Evolutionary conservation across 495 filamentous ascomycete species (phyloP).

Genomic region (Glarea lozoyensis): DNA sequence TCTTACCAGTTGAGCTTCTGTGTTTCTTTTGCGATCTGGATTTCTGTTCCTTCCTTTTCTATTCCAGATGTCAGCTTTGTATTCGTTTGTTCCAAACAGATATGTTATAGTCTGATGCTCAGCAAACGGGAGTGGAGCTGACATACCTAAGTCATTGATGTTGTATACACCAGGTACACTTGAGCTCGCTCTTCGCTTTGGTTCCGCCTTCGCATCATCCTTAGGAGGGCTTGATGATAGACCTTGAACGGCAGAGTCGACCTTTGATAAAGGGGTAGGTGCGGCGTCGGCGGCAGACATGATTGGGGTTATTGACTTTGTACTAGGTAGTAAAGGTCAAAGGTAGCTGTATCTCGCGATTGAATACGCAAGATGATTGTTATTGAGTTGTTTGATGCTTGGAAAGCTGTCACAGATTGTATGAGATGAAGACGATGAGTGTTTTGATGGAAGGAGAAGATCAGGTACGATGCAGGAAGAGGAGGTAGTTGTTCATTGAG

Average conservation of each 20-base stretch:
- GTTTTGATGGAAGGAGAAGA: slow-evolving; percentile 7
- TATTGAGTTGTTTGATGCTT: slow-evolving; percentile 1
- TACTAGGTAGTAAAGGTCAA: slow-evolving; percentile 5
- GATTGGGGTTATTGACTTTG: slow-evolving; percentile 9
- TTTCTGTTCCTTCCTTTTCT: slow-evolving; percentile 68
- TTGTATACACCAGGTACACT: slow-evolving; percentile 61
- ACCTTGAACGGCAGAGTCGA: slow-evolving; percentile 80
- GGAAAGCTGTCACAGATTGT: too few species aligned
- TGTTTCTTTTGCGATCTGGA: slow-evolving; percentile 78
- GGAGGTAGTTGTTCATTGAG: slow-evolving; percentile 5
- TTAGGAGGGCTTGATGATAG: slow-evolving; percentile 57
- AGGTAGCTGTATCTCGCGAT: slow-evolving; percentile 9
- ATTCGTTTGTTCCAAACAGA: too few species aligned
- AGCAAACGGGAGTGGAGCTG: neutral
- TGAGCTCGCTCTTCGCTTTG: slow-evolving; percentile 61
- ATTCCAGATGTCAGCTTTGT: slow-evolving; percentile 2
- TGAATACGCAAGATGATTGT: slow-evolving; percentile 6
- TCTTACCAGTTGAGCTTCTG: slow-evolving; percentile 85
- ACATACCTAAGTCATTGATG: slow-evolving; percentile 78
- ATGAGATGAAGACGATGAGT: neutral
- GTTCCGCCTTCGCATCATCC: slow-evolving; percentile 40
- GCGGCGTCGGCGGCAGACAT: slow-evolving; percentile 18
- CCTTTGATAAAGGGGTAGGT: slow-evolving; percentile 51
- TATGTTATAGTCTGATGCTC: too few species aligned
- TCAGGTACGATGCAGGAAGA: slow-evolving; percentile 22